These are phyloP conservation scores for Avena atlantica DNA, from an alignment of 176 grass and related monocot genomes.

Conservation along the genomic window DNA sequence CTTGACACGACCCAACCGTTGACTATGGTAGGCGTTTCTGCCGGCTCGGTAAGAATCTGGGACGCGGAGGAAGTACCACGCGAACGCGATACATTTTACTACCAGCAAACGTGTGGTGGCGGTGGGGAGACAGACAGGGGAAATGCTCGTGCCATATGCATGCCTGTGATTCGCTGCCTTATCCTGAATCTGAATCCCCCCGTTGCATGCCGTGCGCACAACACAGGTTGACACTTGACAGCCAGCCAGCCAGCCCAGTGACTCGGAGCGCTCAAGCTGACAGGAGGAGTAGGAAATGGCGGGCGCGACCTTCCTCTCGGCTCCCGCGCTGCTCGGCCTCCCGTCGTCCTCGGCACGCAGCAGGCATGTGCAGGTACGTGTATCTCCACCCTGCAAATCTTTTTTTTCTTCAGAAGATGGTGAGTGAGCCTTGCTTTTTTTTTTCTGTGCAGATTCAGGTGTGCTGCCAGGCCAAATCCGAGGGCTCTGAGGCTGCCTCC, in stretches of 20 bases:
- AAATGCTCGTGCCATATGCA: not conserved
- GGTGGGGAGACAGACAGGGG: constrained; percentile 5
- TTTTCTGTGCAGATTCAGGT: constrained; percentile 15
- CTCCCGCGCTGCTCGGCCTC: constrained; percentile 44
- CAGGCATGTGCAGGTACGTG: constrained; percentile 32
- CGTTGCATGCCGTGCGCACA: constrained; percentile 3
- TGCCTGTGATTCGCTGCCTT: constrained; percentile 44
- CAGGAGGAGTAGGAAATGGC: constrained; percentile 48
- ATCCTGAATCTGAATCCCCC: constrained; percentile 33
- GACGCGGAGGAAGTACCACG: constrained; percentile 15
- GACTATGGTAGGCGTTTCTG: not conserved
- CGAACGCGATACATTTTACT: not conserved
- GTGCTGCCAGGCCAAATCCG: constrained; percentile 44
- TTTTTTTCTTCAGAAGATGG: not conserved
- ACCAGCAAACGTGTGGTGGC: constrained; percentile 43
- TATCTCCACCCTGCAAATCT: not conserved
- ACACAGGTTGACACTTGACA: not conserved
- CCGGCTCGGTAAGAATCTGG: not conserved
- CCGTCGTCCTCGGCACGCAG: constrained; percentile 19
- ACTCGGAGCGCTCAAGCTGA: not conserved
- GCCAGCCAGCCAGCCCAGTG: not conserved
- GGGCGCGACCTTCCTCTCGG: constrained; percentile 58
- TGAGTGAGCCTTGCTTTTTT: not conserved
- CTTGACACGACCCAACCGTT: not conserved
- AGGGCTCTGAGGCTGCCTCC: constrained; percentile 1